A percentile compares a stretch with the other conserved stretches of the same genome.
Conservation (phyloP, 768 basidiomycete species). For the Cubamyces sp. region DNA sequence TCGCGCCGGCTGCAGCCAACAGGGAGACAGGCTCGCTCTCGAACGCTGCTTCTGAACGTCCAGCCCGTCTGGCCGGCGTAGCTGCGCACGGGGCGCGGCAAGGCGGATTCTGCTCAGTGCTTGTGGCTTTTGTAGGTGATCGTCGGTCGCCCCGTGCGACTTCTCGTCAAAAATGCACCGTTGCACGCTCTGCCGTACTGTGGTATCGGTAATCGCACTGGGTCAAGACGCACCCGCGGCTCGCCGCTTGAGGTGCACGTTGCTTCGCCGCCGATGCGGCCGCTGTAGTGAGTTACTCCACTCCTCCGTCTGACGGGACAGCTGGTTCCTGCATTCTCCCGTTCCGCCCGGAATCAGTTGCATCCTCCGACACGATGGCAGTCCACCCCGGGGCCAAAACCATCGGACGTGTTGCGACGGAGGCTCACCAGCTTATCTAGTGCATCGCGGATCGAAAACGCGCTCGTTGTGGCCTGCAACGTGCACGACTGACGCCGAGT, state of each 20-base stretch:
- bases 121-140: slow-evolving; percentile 1
- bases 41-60: slow-evolving; percentile 1
- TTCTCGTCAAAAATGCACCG: neutral
- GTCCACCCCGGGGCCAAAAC: neutral
- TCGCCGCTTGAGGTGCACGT: neutral
- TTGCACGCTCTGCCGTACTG: too few relatives aligned
- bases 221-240: neutral
- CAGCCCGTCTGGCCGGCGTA: neutral
- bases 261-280: slow-evolving; percentile 8
- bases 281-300: slow-evolving; percentile 3
- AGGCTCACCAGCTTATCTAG: neutral
- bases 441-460: neutral
- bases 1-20: too few relatives aligned
- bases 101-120: neutral
- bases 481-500: neutral
- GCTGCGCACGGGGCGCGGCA: neutral
- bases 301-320: neutral
- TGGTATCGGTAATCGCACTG: too few relatives aligned
- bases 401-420: neutral
- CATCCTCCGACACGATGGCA: neutral
- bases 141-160: slow-evolving; percentile 7
- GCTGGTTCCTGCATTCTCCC: slow-evolving; percentile 5
- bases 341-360: slow-evolving; percentile 9
- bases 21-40: slow-evolving; percentile 1
- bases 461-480: slow-evolving; percentile 1